phyloP scores from a whole-genome alignment of 306 rosid species.

The Abrus precatorius region DNA sequence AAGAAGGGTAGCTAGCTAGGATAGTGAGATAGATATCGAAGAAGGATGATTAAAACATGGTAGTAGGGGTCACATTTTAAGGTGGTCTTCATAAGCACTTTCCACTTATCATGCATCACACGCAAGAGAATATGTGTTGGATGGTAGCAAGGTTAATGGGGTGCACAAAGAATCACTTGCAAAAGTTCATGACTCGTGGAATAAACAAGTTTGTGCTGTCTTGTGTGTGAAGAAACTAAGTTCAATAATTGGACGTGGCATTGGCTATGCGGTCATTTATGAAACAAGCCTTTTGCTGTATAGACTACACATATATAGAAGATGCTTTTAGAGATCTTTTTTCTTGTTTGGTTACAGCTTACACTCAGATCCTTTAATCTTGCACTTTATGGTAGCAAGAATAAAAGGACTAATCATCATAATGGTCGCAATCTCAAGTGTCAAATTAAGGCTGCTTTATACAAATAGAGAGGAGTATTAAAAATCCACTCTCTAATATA shows the following conservation, averaged over 20 bases:
- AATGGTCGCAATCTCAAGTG: not conserved
- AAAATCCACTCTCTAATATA: too few species aligned
- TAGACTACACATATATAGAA: not conserved
- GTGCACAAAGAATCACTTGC: conserved; percentile 59
- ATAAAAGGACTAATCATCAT: conserved; percentile 28
- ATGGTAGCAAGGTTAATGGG: conserved; percentile 54
- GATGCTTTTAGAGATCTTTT: conserved; percentile 26
- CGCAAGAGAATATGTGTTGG: conserved; percentile 59
- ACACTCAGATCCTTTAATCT: not conserved
- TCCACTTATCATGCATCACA: conserved; percentile 39
- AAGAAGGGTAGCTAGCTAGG: conserved; percentile 16
- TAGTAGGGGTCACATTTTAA: conserved; percentile 38
- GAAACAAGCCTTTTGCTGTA: not conserved
- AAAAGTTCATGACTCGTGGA: conserved; percentile 58
- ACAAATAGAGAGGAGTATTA: not conserved
- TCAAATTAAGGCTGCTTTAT: not conserved
- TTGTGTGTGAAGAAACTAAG: conserved; percentile 47
- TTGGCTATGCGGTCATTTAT: conserved; percentile 22
- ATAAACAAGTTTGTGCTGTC: conserved; percentile 55
- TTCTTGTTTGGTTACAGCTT: conserved; percentile 20
- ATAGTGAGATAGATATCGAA: conserved; percentile 36
- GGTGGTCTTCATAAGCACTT: conserved; percentile 33
- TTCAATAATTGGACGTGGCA: conserved; percentile 15
- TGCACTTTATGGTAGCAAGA: conserved; percentile 24
- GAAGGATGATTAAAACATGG: conserved; percentile 39